These are phyloP conservation scores for Calycina herbarum DNA, from an alignment of 2,329 filamentous ascomycete species.

Conservation along the genomic window DNA sequence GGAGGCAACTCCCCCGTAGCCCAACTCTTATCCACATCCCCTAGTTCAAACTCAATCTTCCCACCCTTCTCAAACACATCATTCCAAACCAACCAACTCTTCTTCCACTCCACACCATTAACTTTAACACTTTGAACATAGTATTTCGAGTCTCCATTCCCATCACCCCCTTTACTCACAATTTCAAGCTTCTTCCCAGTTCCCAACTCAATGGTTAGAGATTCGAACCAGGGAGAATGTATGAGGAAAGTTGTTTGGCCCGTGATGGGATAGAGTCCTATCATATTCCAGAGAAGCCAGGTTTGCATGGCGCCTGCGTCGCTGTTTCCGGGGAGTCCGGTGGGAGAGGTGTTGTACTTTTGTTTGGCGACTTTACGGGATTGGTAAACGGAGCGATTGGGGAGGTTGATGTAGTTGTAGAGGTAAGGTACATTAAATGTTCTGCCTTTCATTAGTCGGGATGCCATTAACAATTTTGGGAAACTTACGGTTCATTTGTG, in stretches of 20 bases:
- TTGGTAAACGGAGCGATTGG: slow-evolving; percentile 59
- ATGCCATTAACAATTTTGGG: neutral
- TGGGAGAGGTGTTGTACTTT: slow-evolving; percentile 55
- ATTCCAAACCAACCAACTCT: slow-evolving; percentile 65
- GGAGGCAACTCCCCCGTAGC: slow-evolving; percentile 60
- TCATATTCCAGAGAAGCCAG: slow-evolving; percentile 68
- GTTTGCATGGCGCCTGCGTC: slow-evolving; percentile 74
- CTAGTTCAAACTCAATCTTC: slow-evolving; percentile 64
- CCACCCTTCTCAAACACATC: slow-evolving; percentile 66
- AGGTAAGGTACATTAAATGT: slow-evolving; percentile 65
- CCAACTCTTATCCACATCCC: slow-evolving; percentile 53
- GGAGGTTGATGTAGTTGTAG: slow-evolving; percentile 65
- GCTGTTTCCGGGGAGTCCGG: slow-evolving; percentile 67
- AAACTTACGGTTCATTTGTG: slow-evolving; percentile 31
- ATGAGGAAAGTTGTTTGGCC: slow-evolving; percentile 69
- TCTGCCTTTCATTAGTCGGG: slow-evolving; percentile 6
- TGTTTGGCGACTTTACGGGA: slow-evolving; percentile 59
- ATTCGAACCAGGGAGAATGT: slow-evolving; percentile 61
- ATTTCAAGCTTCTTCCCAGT: slow-evolving; percentile 54
- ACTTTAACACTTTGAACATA: slow-evolving; percentile 68
- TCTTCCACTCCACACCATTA: slow-evolving; percentile 62
- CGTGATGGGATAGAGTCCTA: slow-evolving; percentile 67
- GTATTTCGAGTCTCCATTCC: slow-evolving; percentile 46
- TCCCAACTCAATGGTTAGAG: slow-evolving; percentile 60
- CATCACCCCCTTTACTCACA: slow-evolving; percentile 50